Base-by-base conservation (phyloP, 2,329 filamentous ascomycete species). In the Triangularia setosa region DNA sequence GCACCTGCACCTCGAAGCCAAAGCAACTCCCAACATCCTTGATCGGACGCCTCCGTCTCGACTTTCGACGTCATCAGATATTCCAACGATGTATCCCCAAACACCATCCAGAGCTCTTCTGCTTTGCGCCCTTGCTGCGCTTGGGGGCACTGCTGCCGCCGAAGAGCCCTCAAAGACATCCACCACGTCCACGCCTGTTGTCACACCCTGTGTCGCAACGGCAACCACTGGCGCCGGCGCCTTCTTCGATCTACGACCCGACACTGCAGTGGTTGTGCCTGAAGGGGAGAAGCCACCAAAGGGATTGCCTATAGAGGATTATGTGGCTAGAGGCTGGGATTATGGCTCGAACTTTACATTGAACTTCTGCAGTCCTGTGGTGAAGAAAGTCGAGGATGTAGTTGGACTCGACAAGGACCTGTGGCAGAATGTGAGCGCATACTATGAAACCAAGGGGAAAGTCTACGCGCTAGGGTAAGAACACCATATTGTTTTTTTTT, bases 281-380 rank as follows among this genome's bases (percentile, higher is more conserved):
- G 78, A 83, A 55, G 79, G 77, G 5, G 72, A 73, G 28, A 83
- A 82, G 70, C 72, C 78, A 14, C 76, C 78, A 66, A 79, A 78
- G 67, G 77, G 78, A 14, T 75, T 74, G 27, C 76, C 77, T 11
- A 76, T 77, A 9, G 77, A 79, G 30, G 84, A 87, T 73, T 87
- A 87, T 75, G 82, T 86, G 68, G 87, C 89, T 7, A 84, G 84
- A 65, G 91, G 91, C 33, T 90, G 87, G 75, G 91, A 94, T 76
- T 91, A 93, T 70, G 87, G 85, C 67, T 86, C 87, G 68, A 94
- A 94, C 79, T 95, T 95, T 73, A 94, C 91, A 1, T 74, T 94
- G 71, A 95, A 95, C 77, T 88, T 95, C 70, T 95, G 91, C 79
- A 87, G 83, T 35, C 81, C 90, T 1, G 89, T 93, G n/a, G 83